These are phyloP conservation scores for Malassezia pachydermatis DNA, from an alignment of 1,284 basidiomycete species.

Conservation along the genomic window DNA sequence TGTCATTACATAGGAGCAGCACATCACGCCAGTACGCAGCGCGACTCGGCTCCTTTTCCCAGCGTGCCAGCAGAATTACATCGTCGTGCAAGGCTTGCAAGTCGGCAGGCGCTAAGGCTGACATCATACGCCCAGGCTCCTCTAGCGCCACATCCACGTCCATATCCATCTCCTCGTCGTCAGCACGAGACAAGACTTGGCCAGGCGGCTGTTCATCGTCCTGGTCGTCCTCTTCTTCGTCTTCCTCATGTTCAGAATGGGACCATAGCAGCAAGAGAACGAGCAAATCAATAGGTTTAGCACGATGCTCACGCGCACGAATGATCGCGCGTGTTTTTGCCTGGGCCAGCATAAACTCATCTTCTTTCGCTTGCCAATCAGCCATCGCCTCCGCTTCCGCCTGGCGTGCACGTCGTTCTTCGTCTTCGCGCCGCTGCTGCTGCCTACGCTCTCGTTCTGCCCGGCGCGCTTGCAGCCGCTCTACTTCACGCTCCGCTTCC, in stretches of 20 bases:
- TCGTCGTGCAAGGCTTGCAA: constrained; percentile 87
- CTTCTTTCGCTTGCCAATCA: constrained; percentile 94
- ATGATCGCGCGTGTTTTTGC: constrained; percentile 81
- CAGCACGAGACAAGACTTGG: constrained; percentile 51
- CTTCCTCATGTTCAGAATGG: constrained; percentile 66
- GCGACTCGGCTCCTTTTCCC: constrained; percentile 74
- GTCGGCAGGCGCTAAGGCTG: constrained; percentile 73
- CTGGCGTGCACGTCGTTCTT: constrained; percentile 70
- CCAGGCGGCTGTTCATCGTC: too few species aligned
- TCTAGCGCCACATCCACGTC: constrained; percentile 95
- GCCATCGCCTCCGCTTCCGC: constrained; percentile 94
- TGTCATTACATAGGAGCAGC: constrained; percentile 90
- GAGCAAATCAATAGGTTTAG: constrained; percentile 50
- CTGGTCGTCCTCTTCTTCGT: constrained; percentile 62
- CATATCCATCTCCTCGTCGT: constrained; percentile 67
- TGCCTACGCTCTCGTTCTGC: constrained; percentile 85
- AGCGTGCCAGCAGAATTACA: constrained; percentile 77
- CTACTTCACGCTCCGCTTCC: constrained; percentile 80
- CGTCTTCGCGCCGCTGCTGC: constrained; percentile 79
- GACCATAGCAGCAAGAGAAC: constrained; percentile 45
- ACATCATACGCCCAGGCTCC: constrained; percentile 92
- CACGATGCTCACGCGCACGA: constrained; percentile 84
- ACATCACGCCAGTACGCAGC: constrained; percentile 98
- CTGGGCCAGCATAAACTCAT: constrained; percentile 92
- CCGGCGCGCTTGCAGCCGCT: constrained; percentile 74